Evolutionary conservation across 2,329 filamentous ascomycete genomes (phyloP), one percentile per base, ranked within the genome.

Genomic region (Fusarium chuoi): DNA sequence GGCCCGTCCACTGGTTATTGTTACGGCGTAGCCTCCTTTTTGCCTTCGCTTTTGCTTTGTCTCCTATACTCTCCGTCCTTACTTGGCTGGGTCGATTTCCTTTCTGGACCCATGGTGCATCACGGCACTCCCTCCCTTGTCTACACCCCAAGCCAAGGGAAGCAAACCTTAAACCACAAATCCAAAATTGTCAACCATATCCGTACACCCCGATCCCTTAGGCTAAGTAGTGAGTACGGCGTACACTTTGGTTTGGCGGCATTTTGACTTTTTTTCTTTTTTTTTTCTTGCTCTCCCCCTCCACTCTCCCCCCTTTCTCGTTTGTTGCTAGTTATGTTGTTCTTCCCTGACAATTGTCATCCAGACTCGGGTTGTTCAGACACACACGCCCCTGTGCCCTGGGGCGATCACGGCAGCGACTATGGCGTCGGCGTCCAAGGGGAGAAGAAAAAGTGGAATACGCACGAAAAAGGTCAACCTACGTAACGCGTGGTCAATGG

Each of bases 401-500:
- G 51, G 61, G 66, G 51, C 61, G 71, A 73, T 70, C 65, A 71
- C 60, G 62, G 54, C 57, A 61, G 67, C 54, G 55, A 65, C 45
- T 54, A 73, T 73, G 66, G 62, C 52, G 17, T 36, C n/a, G 67
- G 57, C 46, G 49, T 49, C 52, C 55, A 39, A 62, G 70, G 57
- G 68, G 68, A 65, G 15, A 63, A 61, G 49, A 63, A 59, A 58
- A 51, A 60, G 41, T 36, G 59, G 55, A 45, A 75, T 66, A 62
- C 42, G 30, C 59, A 56, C 36, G 56, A 49, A 52, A 36, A 57
- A 67, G 51, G 44, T 48, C 44, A 51, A 57, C 49, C 51, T 58
- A 59, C 52, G 55, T 62, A 66, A 71, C 71, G 73, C 57, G 65
- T 46, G 60, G 69, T 70, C 65, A 77, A 76, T 66, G 67, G 49